Conservation (phyloP, 345 rosid species). For the Populus euphratica region DNA sequence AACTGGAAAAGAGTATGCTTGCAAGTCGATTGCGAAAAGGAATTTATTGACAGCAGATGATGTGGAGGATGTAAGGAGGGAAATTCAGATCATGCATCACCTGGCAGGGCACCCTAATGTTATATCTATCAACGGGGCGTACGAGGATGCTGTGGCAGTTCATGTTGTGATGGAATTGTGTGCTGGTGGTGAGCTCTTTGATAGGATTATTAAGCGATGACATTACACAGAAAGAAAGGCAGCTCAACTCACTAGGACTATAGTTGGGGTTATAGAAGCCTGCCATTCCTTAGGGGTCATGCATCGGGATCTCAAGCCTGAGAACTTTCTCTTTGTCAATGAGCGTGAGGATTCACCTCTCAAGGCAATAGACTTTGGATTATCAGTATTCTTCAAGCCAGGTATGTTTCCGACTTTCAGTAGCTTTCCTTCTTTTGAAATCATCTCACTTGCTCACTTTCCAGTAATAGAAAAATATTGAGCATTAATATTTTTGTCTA, state of each 20-base stretch:
- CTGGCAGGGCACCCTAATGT: conserved; percentile 64
- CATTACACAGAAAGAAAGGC: conserved; percentile 77
- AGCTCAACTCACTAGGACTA: conserved; percentile 60
- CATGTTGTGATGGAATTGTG: conserved; percentile 94
- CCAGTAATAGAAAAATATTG: neutral
- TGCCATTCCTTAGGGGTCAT: conserved; percentile 79
- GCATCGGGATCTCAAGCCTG: conserved; percentile 89
- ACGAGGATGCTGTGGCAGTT: conserved; percentile 79
- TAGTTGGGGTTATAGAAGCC: conserved; percentile 66
- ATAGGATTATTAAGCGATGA: conserved; percentile 72
- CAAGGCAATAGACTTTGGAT: conserved; percentile 81
- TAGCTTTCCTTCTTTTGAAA: neutral
- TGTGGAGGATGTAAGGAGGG: conserved; percentile 87
- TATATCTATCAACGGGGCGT: conserved; percentile 71
- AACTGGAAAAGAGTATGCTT: conserved; percentile 71
- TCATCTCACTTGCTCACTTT: neutral
- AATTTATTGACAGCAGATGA: conserved; percentile 60
- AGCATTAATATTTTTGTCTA: neutral
- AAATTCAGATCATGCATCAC: conserved; percentile 91
- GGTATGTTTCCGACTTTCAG: conserved; percentile 37
- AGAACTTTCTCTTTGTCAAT: conserved; percentile 70
- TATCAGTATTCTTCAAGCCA: conserved; percentile 70
- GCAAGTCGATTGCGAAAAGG: conserved; percentile 86
- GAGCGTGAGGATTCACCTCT: conserved; percentile 68
- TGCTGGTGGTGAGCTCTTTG: conserved; percentile 88